Evolutionary conservation across 2,329 filamentous ascomycete genomes (phyloP), one percentile per base, ranked within the genome.

Genomic region (Ascochyta koolunga): DNA sequence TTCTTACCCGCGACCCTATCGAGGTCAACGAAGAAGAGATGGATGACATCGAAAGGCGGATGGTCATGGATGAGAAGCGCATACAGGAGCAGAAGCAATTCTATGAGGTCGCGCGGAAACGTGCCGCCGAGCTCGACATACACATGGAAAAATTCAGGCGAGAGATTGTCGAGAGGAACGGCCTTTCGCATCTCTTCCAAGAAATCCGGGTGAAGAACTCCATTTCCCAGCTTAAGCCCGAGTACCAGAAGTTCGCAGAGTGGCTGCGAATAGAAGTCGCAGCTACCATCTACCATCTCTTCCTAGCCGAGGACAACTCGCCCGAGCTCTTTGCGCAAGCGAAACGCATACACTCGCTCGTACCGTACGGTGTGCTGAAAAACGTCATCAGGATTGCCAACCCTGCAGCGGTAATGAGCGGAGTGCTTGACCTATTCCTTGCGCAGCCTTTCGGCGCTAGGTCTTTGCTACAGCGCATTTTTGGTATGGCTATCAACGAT

Each of bases 261-360:
- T 99, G 95, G 95, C 80, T 98, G 44, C 88, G 95, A 33, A 99
- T 99, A 68, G 95, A 99, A 77, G 88, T 99, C 42, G 95, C 95
- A 21, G 95, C 95, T 35, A 97, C 95, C 19, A 86, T 98, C 54
- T 99, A 99, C 71, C 95, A 99, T 74, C 81, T 99, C 29, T 99
- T 99, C 81, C 83, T 99, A 38, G 95, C 95, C 5, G 95, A 99
- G 74, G 95, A 99, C 77, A 99, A 99, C 75, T 97, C 93, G 0
- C 93, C 95, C 0, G 95, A 99, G 70, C 77, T 99, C 25, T 98
- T 98, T 73, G 91, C 92, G 0, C 95, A 99, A 75, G 88, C 90
- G 4, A 96, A 93, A 77, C 86, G 90, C 56, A 97, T 98, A 46
- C 95, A 99, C 72, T 96, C 93, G 0, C 83, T 98, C 50, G 89